Evolutionary conservation across 305 asterid genomes (phyloP), one percentile per base, ranked within the genome.

Genomic region (Rubia balearica): DNA sequence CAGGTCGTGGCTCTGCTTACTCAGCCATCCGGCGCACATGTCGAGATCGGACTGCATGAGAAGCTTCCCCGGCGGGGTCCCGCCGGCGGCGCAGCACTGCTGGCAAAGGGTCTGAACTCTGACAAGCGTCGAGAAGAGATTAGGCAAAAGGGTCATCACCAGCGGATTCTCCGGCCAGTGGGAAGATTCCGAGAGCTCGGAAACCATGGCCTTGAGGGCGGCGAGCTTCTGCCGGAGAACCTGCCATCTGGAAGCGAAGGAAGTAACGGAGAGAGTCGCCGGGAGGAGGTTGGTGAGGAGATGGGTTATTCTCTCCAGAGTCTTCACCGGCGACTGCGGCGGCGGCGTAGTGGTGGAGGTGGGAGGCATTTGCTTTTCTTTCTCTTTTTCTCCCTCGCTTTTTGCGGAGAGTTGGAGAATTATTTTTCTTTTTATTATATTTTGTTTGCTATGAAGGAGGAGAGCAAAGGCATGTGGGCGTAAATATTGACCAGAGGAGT

Each of bases 1-100:
- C n/a, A 92, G 86, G 79, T 92, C 92, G 56, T 83, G 83, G 55
- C 79, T 84, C 41, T 83, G 89, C 68, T 84, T 90, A 24, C 94
- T 77, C 1, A 93, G 81, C 97, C 98, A 90, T 0, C 86, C 89
- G 7, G 90, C 72, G 49, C 94, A 93, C 97, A 90, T 93, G 61
- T 90, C 98, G 13, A 93, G 92, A 85, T 93, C 96, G 49, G 96
- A 88, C 76, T 93, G 97, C 98, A 93, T 90, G 36, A 93, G 81
- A 0, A 93, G 92, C 84, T 93, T 93, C 6, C 96, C 98, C 61
- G 89, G 86, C 61, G 66, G 61, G 79, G 75, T 74, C 6, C 76
- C 59, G 73, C 85, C 85, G 82, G 79, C 86, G 82, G 79, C 86
- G 62, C 80, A 77, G 81, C 91, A 88, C 67, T 74, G 85, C 33